Conservation (phyloP, 495 filamentous ascomycete species). For the Lasiosphaeria hispida region DNA sequence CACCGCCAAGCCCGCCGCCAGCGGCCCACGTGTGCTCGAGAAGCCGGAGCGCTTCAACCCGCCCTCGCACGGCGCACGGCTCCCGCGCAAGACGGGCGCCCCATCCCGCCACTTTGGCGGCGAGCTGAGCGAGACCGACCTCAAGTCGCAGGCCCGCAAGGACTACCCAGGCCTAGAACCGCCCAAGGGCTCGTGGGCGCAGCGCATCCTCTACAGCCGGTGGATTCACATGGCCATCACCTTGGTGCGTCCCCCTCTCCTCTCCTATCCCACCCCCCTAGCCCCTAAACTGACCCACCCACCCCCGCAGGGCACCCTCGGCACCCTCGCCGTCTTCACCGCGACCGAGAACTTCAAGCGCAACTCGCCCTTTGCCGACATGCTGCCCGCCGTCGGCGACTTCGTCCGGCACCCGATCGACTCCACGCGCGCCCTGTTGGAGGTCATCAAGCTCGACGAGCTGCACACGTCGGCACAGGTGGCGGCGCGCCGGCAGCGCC, state of each 20-base stretch:
- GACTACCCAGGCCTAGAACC: slow-evolving; percentile 83
- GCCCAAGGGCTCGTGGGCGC: slow-evolving; percentile 67
- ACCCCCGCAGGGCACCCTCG: slow-evolving; percentile 58
- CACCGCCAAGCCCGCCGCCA: neutral
- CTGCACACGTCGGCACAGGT: slow-evolving; percentile 60
- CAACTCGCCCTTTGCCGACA: slow-evolving; percentile 67
- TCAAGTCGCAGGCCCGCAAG: slow-evolving; percentile 57
- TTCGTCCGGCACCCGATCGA: slow-evolving; percentile 62
- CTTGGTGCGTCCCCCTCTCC: slow-evolving; percentile 52
- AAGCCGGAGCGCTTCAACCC: slow-evolving; percentile 82
- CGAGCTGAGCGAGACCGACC: slow-evolving; percentile 55
- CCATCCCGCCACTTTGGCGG: slow-evolving; percentile 65
- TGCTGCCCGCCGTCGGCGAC: slow-evolving; percentile 62
- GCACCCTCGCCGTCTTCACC: slow-evolving; percentile 62
- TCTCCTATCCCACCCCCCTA: neutral
- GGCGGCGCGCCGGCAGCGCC: slow-evolving; percentile 61
- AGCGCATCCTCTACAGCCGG: slow-evolving; percentile 70
- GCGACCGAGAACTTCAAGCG: slow-evolving; percentile 67
- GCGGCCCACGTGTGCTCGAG: slow-evolving; percentile 56
- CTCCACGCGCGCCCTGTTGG: slow-evolving; percentile 53
- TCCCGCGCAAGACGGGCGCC: slow-evolving; percentile 44
- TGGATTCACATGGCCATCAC: slow-evolving; percentile 76
- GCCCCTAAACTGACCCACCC: neutral
- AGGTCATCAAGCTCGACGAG: slow-evolving; percentile 70
- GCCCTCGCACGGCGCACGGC: slow-evolving; percentile 72